Evolutionary conservation across 225 moss, liverwort and hornwort species (phyloP), one percentile per base, ranked within the genome.

Genomic region (Anthoceros angustus): DNA sequence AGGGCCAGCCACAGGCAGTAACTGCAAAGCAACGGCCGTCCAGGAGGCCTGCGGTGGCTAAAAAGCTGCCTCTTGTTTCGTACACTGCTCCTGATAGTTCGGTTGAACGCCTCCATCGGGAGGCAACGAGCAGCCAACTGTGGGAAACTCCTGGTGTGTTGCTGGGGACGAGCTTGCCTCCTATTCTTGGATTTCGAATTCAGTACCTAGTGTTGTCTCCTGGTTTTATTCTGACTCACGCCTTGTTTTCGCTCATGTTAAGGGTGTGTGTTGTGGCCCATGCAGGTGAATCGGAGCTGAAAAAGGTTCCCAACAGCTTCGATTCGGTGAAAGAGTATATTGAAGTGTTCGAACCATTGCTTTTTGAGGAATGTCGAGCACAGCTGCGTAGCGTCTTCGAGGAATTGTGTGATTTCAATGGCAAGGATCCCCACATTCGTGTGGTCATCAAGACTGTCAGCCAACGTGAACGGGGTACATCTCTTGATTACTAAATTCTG

Each of bases 361-460:
- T 99, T 23, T 99, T 99, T 73, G 98, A 99, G 68, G 98, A 99
- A 72, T 92, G 92, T 64, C 92, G 98, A 50, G 98, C 98, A 24
- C 98, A 99, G 70, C 75, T 92, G 63, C 83, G 86, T 67, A 99
- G 84, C 72, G 80, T 86, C 21, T 99, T 92, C 89, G 98, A 99
- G 79, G 98, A 99, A 69, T 84, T 99, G 15, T 73, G 88, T 14
- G 98, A 99, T 71, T 89, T 84, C 70, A 89, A 78, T 55, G 74
- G 77, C 64, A 84, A 84, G 39, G 98, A 92, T 77, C 79, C 81
- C 16, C 92, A 92, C 77, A 67, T 79, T 75, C 84, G 87, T 71
- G 86, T 99, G 43, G 67, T 70, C 25, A 81, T 99, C 26, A 92
- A 87, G 74, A 81, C 82, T 66, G 84, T 87, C 61, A 88, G 89